Conservation (phyloP, 352 stramenopile species). For the Thalassiosira livingstoniorum region DNA sequence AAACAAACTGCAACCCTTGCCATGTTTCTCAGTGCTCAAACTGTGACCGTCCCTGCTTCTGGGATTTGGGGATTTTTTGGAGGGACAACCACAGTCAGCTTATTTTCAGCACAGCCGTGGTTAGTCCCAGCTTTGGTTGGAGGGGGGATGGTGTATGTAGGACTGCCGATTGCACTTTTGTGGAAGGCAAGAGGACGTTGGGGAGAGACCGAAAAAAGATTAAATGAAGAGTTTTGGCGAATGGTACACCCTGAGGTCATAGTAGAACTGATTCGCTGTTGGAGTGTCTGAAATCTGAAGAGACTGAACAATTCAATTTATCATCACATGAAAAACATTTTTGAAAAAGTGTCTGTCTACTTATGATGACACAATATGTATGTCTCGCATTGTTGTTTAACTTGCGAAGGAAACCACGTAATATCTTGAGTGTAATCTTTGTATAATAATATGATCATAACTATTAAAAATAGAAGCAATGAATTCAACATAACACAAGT, state of each 20-base stretch:
- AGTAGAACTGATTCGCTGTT: conserved; percentile 39
- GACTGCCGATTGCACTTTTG: conserved; percentile 67
- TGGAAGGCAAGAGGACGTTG: conserved; percentile 64
- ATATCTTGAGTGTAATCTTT: too few relatives aligned
- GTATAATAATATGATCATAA: too few relatives aligned
- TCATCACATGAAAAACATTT: too few relatives aligned
- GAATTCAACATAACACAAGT: too few relatives aligned
- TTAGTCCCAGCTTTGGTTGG: conserved; percentile 73
- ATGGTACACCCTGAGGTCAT: conserved; percentile 33
- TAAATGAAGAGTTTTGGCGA: conserved; percentile 76
- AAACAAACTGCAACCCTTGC: conserved; percentile 77
- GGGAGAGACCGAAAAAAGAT: conserved; percentile 59
- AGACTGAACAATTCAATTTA: too few relatives aligned
- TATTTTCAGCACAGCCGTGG: conserved; percentile 69
- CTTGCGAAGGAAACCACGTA: too few relatives aligned
- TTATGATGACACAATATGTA: too few relatives aligned
- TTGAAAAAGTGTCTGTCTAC: too few relatives aligned
- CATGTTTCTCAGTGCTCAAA: conserved; percentile 61
- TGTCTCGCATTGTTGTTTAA: too few relatives aligned
- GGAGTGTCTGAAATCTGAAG: conserved; percentile 23
- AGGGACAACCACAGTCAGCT: conserved; percentile 70
- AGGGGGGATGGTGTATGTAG: conserved; percentile 74
- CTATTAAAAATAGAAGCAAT: too few relatives aligned
- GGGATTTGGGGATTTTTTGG: conserved; percentile 84
- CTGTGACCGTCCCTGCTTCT: conserved; percentile 69